Base-by-base conservation (phyloP, 108 stramenopile species). In the Mayamaea pseudoterrestris region DNA sequence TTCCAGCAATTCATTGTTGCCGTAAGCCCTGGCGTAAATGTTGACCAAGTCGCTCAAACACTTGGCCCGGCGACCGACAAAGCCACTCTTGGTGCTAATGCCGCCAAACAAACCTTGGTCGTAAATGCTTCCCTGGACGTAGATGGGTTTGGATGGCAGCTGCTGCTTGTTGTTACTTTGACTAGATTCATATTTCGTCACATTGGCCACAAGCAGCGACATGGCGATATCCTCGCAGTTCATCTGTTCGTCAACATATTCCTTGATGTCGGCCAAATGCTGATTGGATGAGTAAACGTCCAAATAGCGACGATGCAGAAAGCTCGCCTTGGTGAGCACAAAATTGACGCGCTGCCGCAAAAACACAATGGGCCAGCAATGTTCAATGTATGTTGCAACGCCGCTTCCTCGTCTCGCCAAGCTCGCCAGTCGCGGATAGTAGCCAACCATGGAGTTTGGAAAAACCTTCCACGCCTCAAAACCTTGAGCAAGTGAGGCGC, bases 141-240 rank as follows among this genome's bases (percentile, higher is more conserved):
- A 77, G n/a, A 69, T 35, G 24, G 74, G 74, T 16, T 23, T 21
- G 12, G 53, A 50, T 4, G 58, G 53, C 7, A 36, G 34, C 13
- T 8, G 27, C n/a, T 6, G 8, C 17, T 41, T 13, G 8, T 16
- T 31, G 4, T 14, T 45, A 6, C 28, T 70, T n/a, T n/a, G n/a
- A n/a, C n/a, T n/a, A 8, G 24, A 14, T 24, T 47, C 21, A 27
- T 53, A 16, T 3, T 20, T 44, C 13, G 69, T 68, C 22, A 60
- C 63, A 48, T 71, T 72, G 7, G 75, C 75, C 9, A 77, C 71
- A 43, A 77, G 45, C 51, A 77, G 40, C 34, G 58, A 43, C 75
- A 77, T 77, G 52, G 75, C 75, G 46, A 77, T 58, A 61, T 77
- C 75, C 53, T 77, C 75, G 41, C 75, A 77, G 44, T 77, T 77